These are phyloP conservation scores for Scytalidium lignicola DNA, from an alignment of 2,329 filamentous ascomycete species.

Conservation along the genomic window DNA sequence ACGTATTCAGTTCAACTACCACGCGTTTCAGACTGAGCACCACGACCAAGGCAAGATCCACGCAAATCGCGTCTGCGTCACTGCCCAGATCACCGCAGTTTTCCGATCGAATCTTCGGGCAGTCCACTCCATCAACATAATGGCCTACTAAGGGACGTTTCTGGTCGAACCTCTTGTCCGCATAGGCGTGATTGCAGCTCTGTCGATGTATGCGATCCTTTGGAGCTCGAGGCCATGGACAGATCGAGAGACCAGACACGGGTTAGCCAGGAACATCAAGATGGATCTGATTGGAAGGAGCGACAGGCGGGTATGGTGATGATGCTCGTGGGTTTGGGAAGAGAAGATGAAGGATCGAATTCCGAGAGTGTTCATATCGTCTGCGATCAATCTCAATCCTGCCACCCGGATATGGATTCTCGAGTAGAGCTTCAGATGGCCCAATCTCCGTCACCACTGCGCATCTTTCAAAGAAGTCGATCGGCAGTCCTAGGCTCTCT, in stretches of 20 bases:
- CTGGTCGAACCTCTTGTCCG: slow-evolving; percentile 11
- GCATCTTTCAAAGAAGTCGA: background rate
- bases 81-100: slow-evolving; percentile 2
- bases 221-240: slow-evolving; percentile 22
- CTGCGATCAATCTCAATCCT: background rate
- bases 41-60: background rate
- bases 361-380: background rate
- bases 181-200: slow-evolving; percentile 11
- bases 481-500: slow-evolving; percentile 11
- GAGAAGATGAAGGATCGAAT: slow-evolving; percentile 7
- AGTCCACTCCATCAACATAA: slow-evolving; percentile 14
- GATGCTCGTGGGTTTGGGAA: slow-evolving; percentile 16
- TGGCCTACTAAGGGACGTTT: slow-evolving; percentile 17
- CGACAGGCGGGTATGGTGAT: slow-evolving; percentile 12
- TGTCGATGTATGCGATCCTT: slow-evolving; percentile 18
- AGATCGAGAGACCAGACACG: slow-evolving; percentile 13
- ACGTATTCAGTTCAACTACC: background rate
- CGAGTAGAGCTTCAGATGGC: background rate
- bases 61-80: background rate
- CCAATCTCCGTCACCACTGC: background rate
- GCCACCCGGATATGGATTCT: background rate
- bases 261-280: slow-evolving; percentile 15
- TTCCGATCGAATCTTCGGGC: slow-evolving; percentile 6
- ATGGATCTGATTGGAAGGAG: slow-evolving; percentile 16
- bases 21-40: background rate